These are phyloP conservation scores for Rhodotorula sp. DNA, from an alignment of 1,284 basidiomycete genomes.

Conservation along the genomic window DNA sequence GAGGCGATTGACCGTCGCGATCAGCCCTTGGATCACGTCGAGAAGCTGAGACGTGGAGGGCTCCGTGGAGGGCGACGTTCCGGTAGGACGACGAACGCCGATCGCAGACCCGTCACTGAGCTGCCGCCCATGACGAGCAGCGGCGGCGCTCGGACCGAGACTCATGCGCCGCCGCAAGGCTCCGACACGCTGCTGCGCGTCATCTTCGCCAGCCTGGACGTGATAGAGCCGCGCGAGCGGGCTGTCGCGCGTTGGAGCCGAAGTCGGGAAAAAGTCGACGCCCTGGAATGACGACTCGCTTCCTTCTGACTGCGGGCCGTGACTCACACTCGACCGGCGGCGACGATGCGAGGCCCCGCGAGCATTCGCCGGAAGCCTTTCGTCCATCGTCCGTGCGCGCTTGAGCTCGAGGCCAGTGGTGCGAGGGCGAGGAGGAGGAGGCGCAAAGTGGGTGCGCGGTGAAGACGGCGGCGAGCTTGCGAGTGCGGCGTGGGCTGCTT, in stretches of 20 bases:
- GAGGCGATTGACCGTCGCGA: slow-evolving; percentile 26
- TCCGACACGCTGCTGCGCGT: neutral
- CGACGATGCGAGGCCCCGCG: neutral
- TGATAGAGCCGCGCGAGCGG: slow-evolving; percentile 34
- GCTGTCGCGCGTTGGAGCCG: slow-evolving; percentile 25
- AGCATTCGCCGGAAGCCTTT: slow-evolving; percentile 29
- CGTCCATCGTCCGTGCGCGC: slow-evolving; percentile 3
- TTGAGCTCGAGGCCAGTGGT: neutral
- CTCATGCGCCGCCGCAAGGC: slow-evolving; percentile 25
- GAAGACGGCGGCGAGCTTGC: slow-evolving; percentile 8
- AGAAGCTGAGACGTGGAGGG: slow-evolving; percentile 12
- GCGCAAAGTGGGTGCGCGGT: neutral
- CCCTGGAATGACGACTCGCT: neutral
- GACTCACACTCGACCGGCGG: neutral
- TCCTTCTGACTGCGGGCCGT: neutral
- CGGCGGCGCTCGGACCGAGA: slow-evolving; percentile 5
- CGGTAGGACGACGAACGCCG: neutral
- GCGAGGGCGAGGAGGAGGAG: neutral
- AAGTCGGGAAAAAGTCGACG: slow-evolving; percentile 18
- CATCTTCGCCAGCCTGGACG: neutral
- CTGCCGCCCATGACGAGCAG: neutral
- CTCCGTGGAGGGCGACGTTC: neutral
- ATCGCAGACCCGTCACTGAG: slow-evolving; percentile 7
- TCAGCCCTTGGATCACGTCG: slow-evolving; percentile 19
- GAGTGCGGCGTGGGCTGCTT: neutral